These are phyloP conservation scores for Penicillium verrucosum DNA, from an alignment of 2,329 filamentous ascomycete genomes.

Conservation along the genomic window DNA sequence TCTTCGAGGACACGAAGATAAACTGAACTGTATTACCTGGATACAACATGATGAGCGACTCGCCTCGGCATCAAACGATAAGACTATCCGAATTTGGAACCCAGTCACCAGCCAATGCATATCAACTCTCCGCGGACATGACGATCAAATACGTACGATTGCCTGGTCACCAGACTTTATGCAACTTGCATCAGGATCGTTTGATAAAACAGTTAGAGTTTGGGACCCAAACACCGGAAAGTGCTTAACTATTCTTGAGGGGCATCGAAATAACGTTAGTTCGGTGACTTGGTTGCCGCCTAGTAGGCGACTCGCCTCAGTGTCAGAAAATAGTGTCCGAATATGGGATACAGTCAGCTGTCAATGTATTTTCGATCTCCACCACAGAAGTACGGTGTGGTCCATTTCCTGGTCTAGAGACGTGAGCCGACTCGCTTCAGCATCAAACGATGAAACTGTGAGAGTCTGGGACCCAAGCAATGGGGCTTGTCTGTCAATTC, in stretches of 20 bases:
- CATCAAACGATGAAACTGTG: neutral
- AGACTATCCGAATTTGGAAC: too few relatives aligned
- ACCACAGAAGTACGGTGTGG: too few relatives aligned
- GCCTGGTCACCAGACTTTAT: neutral
- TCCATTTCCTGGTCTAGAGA: neutral
- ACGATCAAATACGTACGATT: accelerated
- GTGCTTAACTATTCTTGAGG: neutral
- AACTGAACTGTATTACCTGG: too few relatives aligned
- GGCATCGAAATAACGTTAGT: neutral
- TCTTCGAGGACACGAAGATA: too few relatives aligned
- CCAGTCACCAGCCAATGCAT: too few relatives aligned
- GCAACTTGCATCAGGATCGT: neutral
- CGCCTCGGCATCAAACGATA: too few relatives aligned
- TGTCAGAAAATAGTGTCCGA: too few relatives aligned
- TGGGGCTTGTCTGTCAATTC: neutral
- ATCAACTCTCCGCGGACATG: neutral
- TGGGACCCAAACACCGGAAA: neutral
- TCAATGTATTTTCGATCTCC: too few relatives aligned
- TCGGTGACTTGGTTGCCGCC: neutral
- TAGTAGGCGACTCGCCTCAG: too few relatives aligned
- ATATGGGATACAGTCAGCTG: too few relatives aligned
- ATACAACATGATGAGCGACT: too few relatives aligned
- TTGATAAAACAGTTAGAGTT: neutral
- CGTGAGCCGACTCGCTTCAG: neutral
- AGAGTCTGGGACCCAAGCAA: neutral